Evolutionary conservation across 345 rosid genomes (phyloP).

Genomic region (Arabidopsis arenosa): DNA sequence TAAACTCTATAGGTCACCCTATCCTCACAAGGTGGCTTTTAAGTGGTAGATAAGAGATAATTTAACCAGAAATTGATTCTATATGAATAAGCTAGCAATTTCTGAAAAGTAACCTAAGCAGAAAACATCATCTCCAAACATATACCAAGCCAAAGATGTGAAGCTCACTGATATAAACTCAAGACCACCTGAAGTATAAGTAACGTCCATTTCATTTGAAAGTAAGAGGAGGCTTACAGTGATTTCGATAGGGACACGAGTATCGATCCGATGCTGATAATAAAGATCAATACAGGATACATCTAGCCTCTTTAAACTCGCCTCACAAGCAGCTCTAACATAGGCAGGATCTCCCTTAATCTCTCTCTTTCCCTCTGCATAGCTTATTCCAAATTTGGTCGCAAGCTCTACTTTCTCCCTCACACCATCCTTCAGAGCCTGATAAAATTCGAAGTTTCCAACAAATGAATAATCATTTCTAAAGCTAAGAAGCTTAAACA

Average conservation of each 20-base stretch:
- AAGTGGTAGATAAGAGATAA: too few relatives aligned
- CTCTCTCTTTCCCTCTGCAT: constrained; percentile 36
- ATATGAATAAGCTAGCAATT: too few relatives aligned
- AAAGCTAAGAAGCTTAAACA: too few relatives aligned
- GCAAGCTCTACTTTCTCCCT: constrained; percentile 61
- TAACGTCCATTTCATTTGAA: background rate
- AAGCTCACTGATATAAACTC: background rate
- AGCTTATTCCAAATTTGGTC: constrained; percentile 51
- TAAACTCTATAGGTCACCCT: too few relatives aligned
- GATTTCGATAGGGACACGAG: constrained; percentile 58
- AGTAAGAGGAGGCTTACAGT: constrained; percentile 45
- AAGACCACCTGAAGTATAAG: background rate
- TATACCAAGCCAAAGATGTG: background rate
- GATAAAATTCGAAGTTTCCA: background rate
- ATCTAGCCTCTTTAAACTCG: constrained; percentile 61
- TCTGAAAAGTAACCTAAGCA: background rate
- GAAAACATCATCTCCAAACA: background rate
- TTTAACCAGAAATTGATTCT: too few relatives aligned
- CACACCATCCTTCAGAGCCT: constrained; percentile 56
- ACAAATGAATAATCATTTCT: background rate
- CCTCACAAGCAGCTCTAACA: constrained; percentile 63
- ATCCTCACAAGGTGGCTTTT: too few relatives aligned
- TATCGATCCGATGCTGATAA: constrained; percentile 64
- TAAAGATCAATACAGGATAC: constrained; percentile 63
- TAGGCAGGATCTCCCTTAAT: constrained; percentile 56